Evolutionary conservation across 345 rosid genomes (phyloP).

Genomic region (Alliaria petiolata): DNA sequence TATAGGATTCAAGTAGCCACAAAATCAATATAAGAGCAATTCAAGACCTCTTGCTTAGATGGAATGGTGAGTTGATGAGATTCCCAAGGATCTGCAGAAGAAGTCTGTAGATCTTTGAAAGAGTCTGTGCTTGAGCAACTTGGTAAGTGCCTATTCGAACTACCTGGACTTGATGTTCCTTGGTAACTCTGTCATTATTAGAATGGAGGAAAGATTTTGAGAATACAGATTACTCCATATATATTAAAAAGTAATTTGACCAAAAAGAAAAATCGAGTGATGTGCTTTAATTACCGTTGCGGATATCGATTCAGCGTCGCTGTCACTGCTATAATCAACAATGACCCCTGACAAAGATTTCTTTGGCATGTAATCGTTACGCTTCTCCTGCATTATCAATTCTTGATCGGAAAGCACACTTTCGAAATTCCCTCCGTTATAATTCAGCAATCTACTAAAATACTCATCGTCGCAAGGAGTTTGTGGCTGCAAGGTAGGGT

Average conservation of each 20-base stretch:
- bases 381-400: background rate
- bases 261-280: background rate
- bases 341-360: constrained; percentile 4
- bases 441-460: background rate
- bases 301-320: constrained; percentile 14
- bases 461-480: background rate
- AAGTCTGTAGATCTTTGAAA: constrained; percentile 1
- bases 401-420: background rate
- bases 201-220: background rate
- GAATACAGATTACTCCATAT: background rate
- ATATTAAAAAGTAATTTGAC: too few relatives aligned
- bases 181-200: constrained; percentile 23
- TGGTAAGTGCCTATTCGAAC: background rate
- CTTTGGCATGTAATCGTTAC: constrained; percentile 17
- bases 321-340: background rate
- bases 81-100: too few relatives aligned
- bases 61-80: too few relatives aligned
- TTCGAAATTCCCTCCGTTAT: background rate
- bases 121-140: constrained; percentile 5
- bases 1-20: too few relatives aligned
- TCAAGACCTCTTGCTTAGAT: constrained; percentile 10
- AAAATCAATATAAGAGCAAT: too few relatives aligned
- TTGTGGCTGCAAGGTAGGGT: background rate
- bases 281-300: constrained; percentile 15
- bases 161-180: constrained; percentile 17